These are phyloP conservation scores for Neurospora sp. DNA, from an alignment of 2,329 filamentous ascomycete genomes.

Conservation along the genomic window DNA sequence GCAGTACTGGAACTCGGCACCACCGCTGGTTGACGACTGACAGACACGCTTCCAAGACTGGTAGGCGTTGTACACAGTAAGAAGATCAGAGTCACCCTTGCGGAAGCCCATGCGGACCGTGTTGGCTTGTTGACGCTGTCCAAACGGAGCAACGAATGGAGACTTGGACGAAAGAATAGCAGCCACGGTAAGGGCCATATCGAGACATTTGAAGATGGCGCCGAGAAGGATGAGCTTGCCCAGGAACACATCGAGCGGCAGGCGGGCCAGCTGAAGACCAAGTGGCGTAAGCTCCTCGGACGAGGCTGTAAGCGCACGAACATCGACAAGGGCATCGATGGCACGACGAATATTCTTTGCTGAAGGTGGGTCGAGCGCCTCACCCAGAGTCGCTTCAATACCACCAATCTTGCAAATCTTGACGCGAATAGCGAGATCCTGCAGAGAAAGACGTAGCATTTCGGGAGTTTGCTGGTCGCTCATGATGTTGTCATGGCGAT, in stretches of 20 bases:
- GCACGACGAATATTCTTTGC: slow-evolving; percentile 87
- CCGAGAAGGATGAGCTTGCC: slow-evolving; percentile 87
- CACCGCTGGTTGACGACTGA: slow-evolving; percentile 45
- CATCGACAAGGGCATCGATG: slow-evolving; percentile 86
- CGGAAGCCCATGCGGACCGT: slow-evolving; percentile 69
- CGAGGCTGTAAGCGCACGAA: slow-evolving; percentile 69
- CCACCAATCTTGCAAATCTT: slow-evolving; percentile 95
- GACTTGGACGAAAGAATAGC: slow-evolving; percentile 92
- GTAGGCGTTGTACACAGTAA: slow-evolving; percentile 94
- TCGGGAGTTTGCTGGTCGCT: slow-evolving; percentile 91
- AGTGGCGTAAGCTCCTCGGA: slow-evolving; percentile 78
- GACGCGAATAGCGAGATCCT: slow-evolving; percentile 89
- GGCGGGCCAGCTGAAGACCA: slow-evolving; percentile 73
- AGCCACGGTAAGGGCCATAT: slow-evolving; percentile 84
- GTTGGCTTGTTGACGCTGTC: slow-evolving; percentile 73
- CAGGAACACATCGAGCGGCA: slow-evolving; percentile 88
- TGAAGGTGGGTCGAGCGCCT: slow-evolving; percentile 83
- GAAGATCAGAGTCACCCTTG: slow-evolving; percentile 78
- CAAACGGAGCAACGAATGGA: slow-evolving; percentile 80
- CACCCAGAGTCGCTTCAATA: slow-evolving; percentile 79
- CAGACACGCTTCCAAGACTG: slow-evolving; percentile 78
- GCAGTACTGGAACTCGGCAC: slow-evolving; percentile 82
- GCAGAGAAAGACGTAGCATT: slow-evolving; percentile 85
- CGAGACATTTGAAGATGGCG: slow-evolving; percentile 79
- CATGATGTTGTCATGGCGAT: slow-evolving; percentile 77